Conservation (phyloP, 257 asterid genomes). For the Nicotiana tomentosiformis region DNA sequence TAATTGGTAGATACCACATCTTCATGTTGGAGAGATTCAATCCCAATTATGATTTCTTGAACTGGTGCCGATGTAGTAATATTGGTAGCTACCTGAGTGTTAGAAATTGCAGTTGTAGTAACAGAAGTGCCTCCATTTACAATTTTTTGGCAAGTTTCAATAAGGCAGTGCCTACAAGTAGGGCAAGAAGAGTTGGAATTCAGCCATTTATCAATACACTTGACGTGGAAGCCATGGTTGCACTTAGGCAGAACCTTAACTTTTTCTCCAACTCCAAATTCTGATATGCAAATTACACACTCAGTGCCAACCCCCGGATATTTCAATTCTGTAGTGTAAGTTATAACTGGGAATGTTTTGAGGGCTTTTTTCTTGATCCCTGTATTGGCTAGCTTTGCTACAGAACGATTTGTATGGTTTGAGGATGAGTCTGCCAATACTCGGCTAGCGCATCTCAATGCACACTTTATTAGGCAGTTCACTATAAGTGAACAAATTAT, state of each 20-base stretch:
- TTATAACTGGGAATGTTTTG: not conserved
- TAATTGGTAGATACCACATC: not conserved
- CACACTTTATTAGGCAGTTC: not conserved
- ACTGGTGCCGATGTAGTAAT: not conserved
- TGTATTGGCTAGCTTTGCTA: not conserved
- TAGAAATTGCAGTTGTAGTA: not conserved
- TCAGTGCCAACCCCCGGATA: not conserved
- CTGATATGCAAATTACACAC: not conserved
- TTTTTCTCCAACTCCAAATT: not conserved
- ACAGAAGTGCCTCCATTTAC: not conserved
- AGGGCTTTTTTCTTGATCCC: not conserved
- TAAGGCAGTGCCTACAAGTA: not conserved
- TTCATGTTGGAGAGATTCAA: not conserved
- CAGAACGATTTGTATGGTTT: not conserved
- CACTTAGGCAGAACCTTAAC: not conserved
- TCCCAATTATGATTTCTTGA: not conserved
- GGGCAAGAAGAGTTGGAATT: constrained; percentile 1
- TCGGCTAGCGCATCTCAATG: not conserved
- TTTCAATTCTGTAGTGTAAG: not conserved
- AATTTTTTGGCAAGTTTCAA: not conserved
- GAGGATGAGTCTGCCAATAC: not conserved
- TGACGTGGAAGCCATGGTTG: not conserved
- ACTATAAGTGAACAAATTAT: not conserved
- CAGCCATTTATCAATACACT: not conserved
- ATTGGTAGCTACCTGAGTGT: not conserved